These are phyloP conservation scores for Microcyclosporella mali DNA, from an alignment of 2,329 filamentous ascomycete genomes.

Conservation along the genomic window DNA sequence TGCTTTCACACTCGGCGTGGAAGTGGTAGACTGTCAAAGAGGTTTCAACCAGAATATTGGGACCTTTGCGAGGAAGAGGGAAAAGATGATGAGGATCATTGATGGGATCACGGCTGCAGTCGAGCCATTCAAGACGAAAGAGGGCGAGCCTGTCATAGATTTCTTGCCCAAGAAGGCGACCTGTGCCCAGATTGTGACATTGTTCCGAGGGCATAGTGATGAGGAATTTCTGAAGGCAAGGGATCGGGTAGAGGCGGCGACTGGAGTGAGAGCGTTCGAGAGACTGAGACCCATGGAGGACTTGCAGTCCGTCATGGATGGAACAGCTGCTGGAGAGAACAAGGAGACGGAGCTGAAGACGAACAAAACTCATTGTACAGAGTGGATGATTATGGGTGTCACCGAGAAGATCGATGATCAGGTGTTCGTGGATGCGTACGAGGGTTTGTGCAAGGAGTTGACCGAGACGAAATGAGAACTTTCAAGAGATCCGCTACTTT, in stretches of 20 bases:
- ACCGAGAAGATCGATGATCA: constrained; percentile 13
- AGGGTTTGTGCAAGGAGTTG: constrained; percentile 17
- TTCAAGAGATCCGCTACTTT: too few relatives aligned
- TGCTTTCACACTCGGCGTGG: constrained; percentile 12
- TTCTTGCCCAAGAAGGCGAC: constrained; percentile 13
- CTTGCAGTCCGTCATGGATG: constrained; percentile 11
- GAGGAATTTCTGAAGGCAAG: constrained; percentile 12
- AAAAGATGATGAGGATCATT: constrained; percentile 19
- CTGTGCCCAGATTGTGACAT: constrained; percentile 16
- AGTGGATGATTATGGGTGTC: constrained; percentile 18
- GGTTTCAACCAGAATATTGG: constrained; percentile 21
- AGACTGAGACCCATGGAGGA: constrained; percentile 12
- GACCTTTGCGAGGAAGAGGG: constrained; percentile 12
- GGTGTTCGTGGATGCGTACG: constrained; percentile 20
- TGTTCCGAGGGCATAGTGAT: constrained; percentile 15
- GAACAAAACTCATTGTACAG: constrained; percentile 10
- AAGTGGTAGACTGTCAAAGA: constrained; percentile 18
- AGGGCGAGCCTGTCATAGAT: constrained; percentile 9
- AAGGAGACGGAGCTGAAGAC: background rate
- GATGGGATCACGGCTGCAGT: constrained; percentile 7
- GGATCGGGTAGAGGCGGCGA: constrained; percentile 15
- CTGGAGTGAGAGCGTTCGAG: constrained; percentile 13
- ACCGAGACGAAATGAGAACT: background rate
- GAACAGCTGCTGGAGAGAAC: background rate
- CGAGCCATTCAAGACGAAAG: constrained; percentile 3